Percentiles rank a stretch among this genome's conserved stretches.
Evolutionary conservation across 371 early-diverging fungal species (phyloP).

Genomic region (Chytridium lagenaria): DNA sequence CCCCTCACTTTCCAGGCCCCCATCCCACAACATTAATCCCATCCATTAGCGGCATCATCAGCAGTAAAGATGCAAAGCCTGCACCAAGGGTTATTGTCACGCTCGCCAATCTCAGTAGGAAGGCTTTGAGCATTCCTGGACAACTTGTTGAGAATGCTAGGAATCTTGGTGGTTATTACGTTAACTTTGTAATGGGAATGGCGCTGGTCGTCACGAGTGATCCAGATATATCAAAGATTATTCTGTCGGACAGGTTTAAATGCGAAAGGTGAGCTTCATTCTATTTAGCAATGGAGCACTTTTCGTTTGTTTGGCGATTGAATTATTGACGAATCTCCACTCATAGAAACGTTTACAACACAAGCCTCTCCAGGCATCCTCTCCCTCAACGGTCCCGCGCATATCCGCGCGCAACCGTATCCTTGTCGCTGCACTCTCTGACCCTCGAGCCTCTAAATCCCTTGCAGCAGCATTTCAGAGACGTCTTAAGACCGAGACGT

Average conservation of each 20-base stretch:
- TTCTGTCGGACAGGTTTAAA: slow-evolving; percentile 27
- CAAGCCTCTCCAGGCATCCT: slow-evolving; percentile 25
- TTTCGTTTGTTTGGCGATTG: too few relatives aligned
- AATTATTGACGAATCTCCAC: too few relatives aligned
- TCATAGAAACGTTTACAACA: slow-evolving; percentile 26
- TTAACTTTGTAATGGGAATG: slow-evolving; percentile 27
- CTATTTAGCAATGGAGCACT: too few relatives aligned
- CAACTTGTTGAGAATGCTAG: slow-evolving; percentile 20
- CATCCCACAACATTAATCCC: background rate
- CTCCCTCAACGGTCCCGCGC: slow-evolving; percentile 16
- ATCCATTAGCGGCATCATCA: slow-evolving; percentile 12
- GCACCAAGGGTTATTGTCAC: slow-evolving; percentile 24
- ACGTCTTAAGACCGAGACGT: slow-evolving; percentile 31
- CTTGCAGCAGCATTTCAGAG: slow-evolving; percentile 14
- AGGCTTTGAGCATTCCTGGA: slow-evolving; percentile 21
- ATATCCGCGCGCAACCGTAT: slow-evolving; percentile 7
- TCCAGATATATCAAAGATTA: slow-evolving; percentile 19
- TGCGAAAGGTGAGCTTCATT: slow-evolving; percentile 29
- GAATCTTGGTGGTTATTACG: slow-evolving; percentile 27
- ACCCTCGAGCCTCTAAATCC: slow-evolving; percentile 14
- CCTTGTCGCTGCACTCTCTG: slow-evolving; percentile 10
- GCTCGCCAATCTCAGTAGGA: slow-evolving; percentile 19
- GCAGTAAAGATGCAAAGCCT: slow-evolving; percentile 20
- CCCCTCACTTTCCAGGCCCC: background rate
- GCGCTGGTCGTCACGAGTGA: slow-evolving; percentile 27